Evolutionary conservation across 2,329 filamentous ascomycete species (phyloP).

Genomic region (Dendryphion nanum): DNA sequence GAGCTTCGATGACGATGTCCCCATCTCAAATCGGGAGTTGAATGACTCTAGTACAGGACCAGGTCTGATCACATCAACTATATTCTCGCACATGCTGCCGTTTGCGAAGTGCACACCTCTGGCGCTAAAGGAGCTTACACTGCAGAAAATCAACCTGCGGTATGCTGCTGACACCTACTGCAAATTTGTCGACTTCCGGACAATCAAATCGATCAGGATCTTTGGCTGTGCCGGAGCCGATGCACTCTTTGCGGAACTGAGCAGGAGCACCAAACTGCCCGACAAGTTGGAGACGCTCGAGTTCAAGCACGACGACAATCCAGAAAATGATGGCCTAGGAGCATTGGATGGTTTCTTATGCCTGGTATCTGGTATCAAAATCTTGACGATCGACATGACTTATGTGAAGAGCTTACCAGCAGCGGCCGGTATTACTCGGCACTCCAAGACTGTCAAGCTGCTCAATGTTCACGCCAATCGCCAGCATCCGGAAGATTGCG

Average conservation of each 20-base stretch:
- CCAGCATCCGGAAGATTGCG: slow-evolving; percentile 32
- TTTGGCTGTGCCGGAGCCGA: slow-evolving; percentile 48
- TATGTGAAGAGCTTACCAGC: slow-evolving; percentile 43
- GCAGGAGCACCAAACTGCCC: slow-evolving; percentile 46
- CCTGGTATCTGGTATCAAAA: slow-evolving; percentile 45
- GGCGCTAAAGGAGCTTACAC: slow-evolving; percentile 43
- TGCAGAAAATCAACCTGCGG: slow-evolving; percentile 47
- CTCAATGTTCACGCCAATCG: slow-evolving; percentile 47
- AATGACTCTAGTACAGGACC: slow-evolving; percentile 49
- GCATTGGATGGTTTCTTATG: slow-evolving; percentile 50
- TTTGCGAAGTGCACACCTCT: slow-evolving; percentile 48
- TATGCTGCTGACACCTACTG: slow-evolving; percentile 51
- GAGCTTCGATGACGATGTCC: slow-evolving; percentile 43
- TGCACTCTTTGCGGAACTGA: slow-evolving; percentile 47
- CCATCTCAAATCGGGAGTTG: slow-evolving; percentile 40
- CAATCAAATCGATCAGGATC: slow-evolving; percentile 43
- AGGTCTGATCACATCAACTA: slow-evolving; percentile 45
- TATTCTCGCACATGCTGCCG: slow-evolving; percentile 49
- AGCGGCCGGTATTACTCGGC: slow-evolving; percentile 44
- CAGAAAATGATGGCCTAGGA: slow-evolving; percentile 46
- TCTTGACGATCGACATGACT: slow-evolving; percentile 45
- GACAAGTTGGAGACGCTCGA: slow-evolving; percentile 46
- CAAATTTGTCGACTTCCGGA: slow-evolving; percentile 46
- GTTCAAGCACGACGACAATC: slow-evolving; percentile 49
- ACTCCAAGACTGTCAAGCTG: slow-evolving; percentile 45